Conservation (phyloP, 2,329 filamentous ascomycete species). For the Aureobasidium musti region DNA sequence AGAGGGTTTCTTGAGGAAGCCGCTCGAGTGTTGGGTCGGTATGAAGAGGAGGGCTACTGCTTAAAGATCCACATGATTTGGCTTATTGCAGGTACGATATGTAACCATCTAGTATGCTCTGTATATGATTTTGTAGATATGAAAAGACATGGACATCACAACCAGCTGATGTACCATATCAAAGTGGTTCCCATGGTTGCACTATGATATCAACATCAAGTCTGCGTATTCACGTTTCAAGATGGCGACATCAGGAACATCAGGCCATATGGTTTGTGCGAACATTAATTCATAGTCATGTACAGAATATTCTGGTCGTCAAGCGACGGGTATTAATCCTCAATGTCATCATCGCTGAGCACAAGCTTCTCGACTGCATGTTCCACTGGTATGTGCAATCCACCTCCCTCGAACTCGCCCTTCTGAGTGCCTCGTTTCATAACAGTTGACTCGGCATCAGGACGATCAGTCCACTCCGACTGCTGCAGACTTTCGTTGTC, state of each 20-base stretch:
- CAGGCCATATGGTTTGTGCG: background rate
- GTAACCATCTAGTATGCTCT: too few species aligned
- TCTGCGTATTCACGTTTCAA: background rate
- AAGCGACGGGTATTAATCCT: constrained; percentile 38
- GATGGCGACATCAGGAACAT: background rate
- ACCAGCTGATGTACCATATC: too few species aligned
- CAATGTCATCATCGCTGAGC: constrained; percentile 53
- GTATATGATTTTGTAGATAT: too few species aligned
- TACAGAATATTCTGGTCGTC: background rate
- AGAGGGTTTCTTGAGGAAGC: constrained; percentile 82
- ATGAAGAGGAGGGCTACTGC: constrained; percentile 52
- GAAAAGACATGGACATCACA: too few species aligned
- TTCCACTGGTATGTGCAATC: constrained; percentile 35
- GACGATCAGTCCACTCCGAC: constrained; percentile 18
- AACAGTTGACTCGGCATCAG: background rate
- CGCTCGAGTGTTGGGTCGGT: constrained; percentile 67
- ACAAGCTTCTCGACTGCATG: constrained; percentile 43
- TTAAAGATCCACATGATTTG: too few species aligned
- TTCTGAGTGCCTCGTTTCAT: constrained; percentile 14
- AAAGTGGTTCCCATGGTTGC: too few species aligned
- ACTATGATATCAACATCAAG: background rate
- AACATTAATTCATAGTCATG: background rate
- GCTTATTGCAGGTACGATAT: too few species aligned
- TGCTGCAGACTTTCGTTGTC: constrained; percentile 37
- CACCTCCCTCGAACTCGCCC: constrained; percentile 32